Base-by-base conservation (phyloP, 768 basidiomycete genomes). In the Lactarius psammicola region DNA sequence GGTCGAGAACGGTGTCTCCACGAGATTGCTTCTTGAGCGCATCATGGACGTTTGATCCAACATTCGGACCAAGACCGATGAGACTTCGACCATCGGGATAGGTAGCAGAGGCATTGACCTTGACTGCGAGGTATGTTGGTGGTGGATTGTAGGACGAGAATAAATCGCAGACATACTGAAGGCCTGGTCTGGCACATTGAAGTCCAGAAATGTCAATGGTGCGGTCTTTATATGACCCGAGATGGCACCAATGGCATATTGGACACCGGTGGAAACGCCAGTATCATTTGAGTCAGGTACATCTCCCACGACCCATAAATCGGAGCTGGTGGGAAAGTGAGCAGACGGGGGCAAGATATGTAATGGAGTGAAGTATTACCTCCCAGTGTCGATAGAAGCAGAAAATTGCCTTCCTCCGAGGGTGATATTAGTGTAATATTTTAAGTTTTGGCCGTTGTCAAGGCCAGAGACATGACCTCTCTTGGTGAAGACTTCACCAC, bases 21-120 rank as follows among this genome's bases (percentile, higher is more conserved):
- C 75, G 71, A 15, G 77, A 30, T n/a, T 70, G 34, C 59, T 75
- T 69, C 8, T 75, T 68, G 17, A 81, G 71, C 31, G 74, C 68
- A 54, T 71, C 54, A 61, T 79, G 75, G 60, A 90, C 74, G 36
- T 72, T 77, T 3, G 84, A 90, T 44, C 79, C 84, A n/a, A 76
- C 78, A 73, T 80, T 84, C 53, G 84, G 87, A 0, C 90, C 90
- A 3, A 90, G 81, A 3, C 88, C 87, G 71, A 82, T 72, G 36
- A 83, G 72, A 13, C 81, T 81, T 57, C 59, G 68, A 15, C 77
- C 80, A 7, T 74, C 72, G 9, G 71, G 69, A 62, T 80, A 74
- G 33, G 60, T 67, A 13, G 60, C 46, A 60, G 75, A 72, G 13
- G 78, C 75, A 20, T 74, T 61, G 17, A 82, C 74, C 61, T 80